Evolutionary conservation across 192 early-diverging fungal genomes (phyloP).

Genomic region (Dissophora globulifera): DNA sequence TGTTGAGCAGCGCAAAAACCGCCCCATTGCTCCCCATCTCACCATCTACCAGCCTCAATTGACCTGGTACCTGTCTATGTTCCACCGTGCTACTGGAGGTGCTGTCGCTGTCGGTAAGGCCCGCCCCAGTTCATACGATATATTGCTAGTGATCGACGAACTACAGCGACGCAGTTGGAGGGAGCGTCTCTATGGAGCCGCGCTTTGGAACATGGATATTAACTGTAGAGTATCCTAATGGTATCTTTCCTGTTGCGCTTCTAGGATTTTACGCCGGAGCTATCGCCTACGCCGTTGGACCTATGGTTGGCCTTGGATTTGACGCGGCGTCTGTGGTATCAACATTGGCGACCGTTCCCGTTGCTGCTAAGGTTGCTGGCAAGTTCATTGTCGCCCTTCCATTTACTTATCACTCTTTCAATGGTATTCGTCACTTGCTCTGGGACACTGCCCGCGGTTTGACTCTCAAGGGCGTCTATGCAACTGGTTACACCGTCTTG

Average conservation of each 20-base stretch:
- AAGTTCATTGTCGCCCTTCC: constrained; percentile 80
- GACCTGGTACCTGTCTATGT: constrained; percentile 80
- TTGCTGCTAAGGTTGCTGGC: constrained; percentile 69
- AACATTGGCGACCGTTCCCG: constrained; percentile 73
- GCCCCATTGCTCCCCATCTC: constrained; percentile 87
- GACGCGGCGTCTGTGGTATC: constrained; percentile 74
- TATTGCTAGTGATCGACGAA: too few species aligned
- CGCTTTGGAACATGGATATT: too few species aligned
- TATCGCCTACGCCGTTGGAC: constrained; percentile 73
- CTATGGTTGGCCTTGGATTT: constrained; percentile 69
- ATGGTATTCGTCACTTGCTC: constrained; percentile 89
- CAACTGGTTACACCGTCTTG: constrained; percentile 82
- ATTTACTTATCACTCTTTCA: constrained; percentile 85
- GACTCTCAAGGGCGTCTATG: constrained; percentile 82
- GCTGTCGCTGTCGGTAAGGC: constrained; percentile 71
- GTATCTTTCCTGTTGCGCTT: constrained; percentile 12
- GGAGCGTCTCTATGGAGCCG: too few species aligned
- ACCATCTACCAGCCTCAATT: constrained; percentile 93
- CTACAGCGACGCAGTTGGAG: too few species aligned
- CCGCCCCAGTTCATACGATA: too few species aligned
- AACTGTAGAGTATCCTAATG: too few species aligned
- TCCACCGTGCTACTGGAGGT: constrained; percentile 82
- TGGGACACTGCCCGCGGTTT: constrained; percentile 86
- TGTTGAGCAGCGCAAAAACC: constrained; percentile 64
- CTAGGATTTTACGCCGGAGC: constrained; percentile 73